phyloP scores from a whole-genome alignment of 306 rosid genomes.

The Mucuna pruriens region DNA sequence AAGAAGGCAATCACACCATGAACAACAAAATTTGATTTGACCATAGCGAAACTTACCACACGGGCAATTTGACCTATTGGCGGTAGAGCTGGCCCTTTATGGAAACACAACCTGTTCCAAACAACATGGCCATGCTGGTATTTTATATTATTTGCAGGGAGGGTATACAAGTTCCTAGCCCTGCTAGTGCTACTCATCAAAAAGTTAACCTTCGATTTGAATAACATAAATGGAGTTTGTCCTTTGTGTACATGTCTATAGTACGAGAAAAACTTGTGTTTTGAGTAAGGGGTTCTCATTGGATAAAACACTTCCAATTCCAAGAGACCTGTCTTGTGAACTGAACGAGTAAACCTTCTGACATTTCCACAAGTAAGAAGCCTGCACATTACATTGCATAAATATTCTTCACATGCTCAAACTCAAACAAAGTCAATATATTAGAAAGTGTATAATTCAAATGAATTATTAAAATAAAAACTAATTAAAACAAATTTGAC shows the following conservation, averaged over 20 bases:
- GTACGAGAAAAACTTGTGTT: slow-evolving; percentile 40
- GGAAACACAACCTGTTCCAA: slow-evolving; percentile 62
- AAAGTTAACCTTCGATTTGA: slow-evolving; percentile 43
- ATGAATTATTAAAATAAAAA: background rate
- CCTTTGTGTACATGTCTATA: slow-evolving; percentile 39
- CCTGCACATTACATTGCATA: slow-evolving; percentile 52
- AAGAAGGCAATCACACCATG: slow-evolving; percentile 67
- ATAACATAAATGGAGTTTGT: slow-evolving; percentile 41
- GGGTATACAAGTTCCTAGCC: slow-evolving; percentile 45
- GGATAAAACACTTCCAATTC: slow-evolving; percentile 38
- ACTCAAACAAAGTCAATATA: slow-evolving; percentile 19
- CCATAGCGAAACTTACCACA: slow-evolving; percentile 69
- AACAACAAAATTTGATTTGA: slow-evolving; percentile 63
- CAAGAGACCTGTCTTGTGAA: slow-evolving; percentile 38
- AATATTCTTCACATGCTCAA: slow-evolving; percentile 31
- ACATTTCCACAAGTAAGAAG: slow-evolving; percentile 51
- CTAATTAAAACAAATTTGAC: background rate
- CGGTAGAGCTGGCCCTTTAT: slow-evolving; percentile 50
- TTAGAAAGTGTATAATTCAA: background rate
- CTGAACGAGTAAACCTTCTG: slow-evolving; percentile 49
- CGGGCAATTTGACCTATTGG: slow-evolving; percentile 68
- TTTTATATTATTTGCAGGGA: slow-evolving; percentile 42
- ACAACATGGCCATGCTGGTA: slow-evolving; percentile 55
- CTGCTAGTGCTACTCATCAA: slow-evolving; percentile 33
- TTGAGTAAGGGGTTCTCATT: slow-evolving; percentile 42